Conservation (phyloP, 345 rosid species). For the Salix caprea region DNA sequence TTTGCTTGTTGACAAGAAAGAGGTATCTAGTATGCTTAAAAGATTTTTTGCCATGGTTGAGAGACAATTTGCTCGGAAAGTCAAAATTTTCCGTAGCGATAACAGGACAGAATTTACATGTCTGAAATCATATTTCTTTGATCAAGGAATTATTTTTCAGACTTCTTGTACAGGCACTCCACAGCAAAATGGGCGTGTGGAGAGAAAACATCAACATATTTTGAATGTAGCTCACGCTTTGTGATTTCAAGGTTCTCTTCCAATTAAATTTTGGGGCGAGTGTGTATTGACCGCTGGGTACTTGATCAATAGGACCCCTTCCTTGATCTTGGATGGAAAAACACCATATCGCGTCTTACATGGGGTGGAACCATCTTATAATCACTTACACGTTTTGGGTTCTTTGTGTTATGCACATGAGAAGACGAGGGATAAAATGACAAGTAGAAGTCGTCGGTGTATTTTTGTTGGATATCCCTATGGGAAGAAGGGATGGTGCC, state of each 20-base stretch:
- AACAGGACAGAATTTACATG: too few species aligned
- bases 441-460: not conserved
- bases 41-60: too few species aligned
- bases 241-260: not conserved
- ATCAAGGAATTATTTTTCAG: too few species aligned
- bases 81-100: too few species aligned
- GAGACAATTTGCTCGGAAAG: too few species aligned
- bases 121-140: too few species aligned
- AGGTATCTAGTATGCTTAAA: too few species aligned
- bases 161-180: not conserved
- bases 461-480: not conserved
- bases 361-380: not conserved
- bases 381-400: not conserved
- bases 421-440: not conserved
- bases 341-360: too few species aligned
- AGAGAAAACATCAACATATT: slow-evolving; percentile 1
- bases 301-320: not conserved
- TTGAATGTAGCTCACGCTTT: not conserved
- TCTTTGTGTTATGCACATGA: not conserved
- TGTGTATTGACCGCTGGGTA: not conserved
- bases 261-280: not conserved
- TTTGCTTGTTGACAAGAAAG: too few species aligned
- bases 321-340: not conserved
- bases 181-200: slow-evolving; percentile 8
- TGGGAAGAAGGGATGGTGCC: not conserved